Base-by-base conservation (phyloP, 257 asterid species). In the Schizonepeta tenuifolia region DNA sequence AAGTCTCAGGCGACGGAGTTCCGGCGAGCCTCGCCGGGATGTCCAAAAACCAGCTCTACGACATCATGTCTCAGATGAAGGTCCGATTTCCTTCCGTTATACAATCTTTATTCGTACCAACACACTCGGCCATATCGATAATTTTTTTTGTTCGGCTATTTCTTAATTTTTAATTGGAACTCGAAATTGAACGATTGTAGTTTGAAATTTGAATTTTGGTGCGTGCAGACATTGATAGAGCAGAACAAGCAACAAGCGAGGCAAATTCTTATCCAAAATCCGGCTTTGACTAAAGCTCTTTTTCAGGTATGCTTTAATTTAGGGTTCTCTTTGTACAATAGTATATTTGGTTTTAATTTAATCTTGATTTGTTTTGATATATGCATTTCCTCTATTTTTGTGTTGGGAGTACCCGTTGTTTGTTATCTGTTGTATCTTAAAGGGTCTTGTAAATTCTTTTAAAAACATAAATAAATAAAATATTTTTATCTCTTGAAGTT, bases 41-140 rank as follows among this genome's bases (percentile, higher is more conserved):
- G 99, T 87, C 99, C 26, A 92, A 86, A 76, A 80, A 53, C 21
- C 94, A 95, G 87, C 92, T 95, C 10, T 87, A 90, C 75, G 99
- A 95, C 33, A 84, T 95, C 65, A 92, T 95, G 99, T 82, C 77
- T 75, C 99, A 90, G 88, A 92, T 92, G 98, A 92, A 95, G 98
- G 99, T 89, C 21, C 51, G 18, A 50, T 56, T 68, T 7, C 43
- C 7, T 50, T 33, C 62, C 21, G n/a, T 33, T 62, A 7, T 65
- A 21, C 55, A 49, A 10, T 35, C 26, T 21, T 54, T 36, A 70
- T 26, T 72, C 46, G 69, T 69, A 11, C 40, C 35, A 18, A 33
- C 46, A 21, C 41, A 17, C 55, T 71, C 41, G 2, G 43, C 7
- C 33, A 35, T 58, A 50, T 61, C 41, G 51, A 43, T 70, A 51